Conservation (phyloP, 257 asterid species). For the Marsdenia floribunda region DNA sequence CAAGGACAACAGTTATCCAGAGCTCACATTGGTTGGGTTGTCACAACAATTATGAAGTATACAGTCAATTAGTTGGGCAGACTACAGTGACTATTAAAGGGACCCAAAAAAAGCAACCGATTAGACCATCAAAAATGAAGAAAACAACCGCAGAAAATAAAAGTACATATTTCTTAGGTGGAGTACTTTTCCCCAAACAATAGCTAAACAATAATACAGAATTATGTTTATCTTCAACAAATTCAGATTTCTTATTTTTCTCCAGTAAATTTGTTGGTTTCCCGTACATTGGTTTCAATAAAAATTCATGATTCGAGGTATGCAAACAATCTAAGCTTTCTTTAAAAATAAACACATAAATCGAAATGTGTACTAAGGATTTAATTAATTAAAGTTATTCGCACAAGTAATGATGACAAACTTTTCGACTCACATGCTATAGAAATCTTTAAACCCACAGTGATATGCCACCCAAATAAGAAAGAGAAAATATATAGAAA, state of each 20-base stretch:
- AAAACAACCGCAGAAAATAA: background rate
- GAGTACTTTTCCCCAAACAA: background rate
- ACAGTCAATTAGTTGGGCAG: background rate
- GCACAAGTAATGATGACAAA: conserved; percentile 6
- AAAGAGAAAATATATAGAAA: background rate
- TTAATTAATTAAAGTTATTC: background rate
- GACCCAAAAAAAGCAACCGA: background rate
- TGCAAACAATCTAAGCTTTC: background rate
- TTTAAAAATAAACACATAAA: background rate
- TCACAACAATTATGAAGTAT: background rate
- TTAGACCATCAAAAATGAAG: background rate
- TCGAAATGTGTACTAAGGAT: background rate
- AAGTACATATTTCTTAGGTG: background rate
- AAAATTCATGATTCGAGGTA: background rate
- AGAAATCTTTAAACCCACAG: background rate
- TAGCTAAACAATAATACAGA: background rate
- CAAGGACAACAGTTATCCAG: background rate
- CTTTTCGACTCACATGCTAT: background rate
- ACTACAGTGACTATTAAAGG: background rate
- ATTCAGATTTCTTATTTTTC: background rate
- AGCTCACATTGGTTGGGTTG: too few relatives aligned
- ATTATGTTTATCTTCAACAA: background rate
- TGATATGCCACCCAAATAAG: background rate
- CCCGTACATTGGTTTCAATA: background rate
- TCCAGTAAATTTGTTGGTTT: background rate